phyloP scores from a whole-genome alignment of 169 alveolate genomes.

The Gregarina niphandrodes region DNA sequence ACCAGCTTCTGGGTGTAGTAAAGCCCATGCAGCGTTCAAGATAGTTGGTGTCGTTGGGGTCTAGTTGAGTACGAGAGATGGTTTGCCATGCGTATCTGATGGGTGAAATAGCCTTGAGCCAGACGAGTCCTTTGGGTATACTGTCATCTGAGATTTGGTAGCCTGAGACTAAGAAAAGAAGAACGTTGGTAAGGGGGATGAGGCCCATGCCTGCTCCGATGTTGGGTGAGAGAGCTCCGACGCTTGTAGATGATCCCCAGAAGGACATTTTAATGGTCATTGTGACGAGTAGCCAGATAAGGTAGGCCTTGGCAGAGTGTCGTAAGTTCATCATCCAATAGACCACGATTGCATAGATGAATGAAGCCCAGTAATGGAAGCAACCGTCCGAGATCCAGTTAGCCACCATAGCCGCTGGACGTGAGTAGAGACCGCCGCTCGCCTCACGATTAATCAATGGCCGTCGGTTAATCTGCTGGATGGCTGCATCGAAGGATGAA shows the following conservation, averaged over 20 bases:
- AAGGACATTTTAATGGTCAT: conserved; percentile 3
- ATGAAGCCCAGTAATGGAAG: conserved; percentile 7
- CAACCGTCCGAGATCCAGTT: conserved; percentile 4
- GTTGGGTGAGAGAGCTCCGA: conserved; percentile 9
- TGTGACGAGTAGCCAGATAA: conserved; percentile 1
- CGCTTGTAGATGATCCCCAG: conserved; percentile 5
- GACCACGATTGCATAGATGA: neutral
- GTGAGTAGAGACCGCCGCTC: conserved; percentile 8
- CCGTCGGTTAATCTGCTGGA: neutral
- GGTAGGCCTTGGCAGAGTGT: conserved; percentile 1
- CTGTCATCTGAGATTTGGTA: conserved; percentile 5
- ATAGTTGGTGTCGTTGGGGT: too few species aligned
- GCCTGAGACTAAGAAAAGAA: conserved; percentile 10
- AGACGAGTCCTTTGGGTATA: too few species aligned
- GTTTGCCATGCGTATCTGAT: too few species aligned
- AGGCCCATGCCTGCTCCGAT: conserved; percentile 7
- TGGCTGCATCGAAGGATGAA: neutral
- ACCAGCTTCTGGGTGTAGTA: too few species aligned
- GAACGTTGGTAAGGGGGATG: conserved; percentile 6
- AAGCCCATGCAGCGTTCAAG: too few species aligned
- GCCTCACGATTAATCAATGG: conserved; percentile 4
- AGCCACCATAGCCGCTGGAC: conserved; percentile 9
- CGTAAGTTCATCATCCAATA: conserved; percentile 5
- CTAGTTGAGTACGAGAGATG: too few species aligned
- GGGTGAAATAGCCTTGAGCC: too few species aligned